phyloP scores from a whole-genome alignment of 2,329 filamentous ascomycete species.

The Hymenoscyphus fructigenus region DNA sequence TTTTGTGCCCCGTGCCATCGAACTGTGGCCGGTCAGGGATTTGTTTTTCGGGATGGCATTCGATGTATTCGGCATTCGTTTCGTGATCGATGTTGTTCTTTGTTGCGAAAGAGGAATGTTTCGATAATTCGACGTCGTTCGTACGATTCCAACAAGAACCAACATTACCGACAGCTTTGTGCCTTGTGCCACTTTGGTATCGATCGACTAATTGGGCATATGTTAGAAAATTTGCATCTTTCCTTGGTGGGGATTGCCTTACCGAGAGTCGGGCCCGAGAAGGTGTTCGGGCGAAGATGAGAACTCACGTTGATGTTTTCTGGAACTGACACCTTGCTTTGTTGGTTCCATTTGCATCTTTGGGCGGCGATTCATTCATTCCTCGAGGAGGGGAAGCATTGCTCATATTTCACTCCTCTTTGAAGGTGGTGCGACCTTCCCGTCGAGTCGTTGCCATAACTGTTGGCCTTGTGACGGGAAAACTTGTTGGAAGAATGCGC shows the following conservation, averaged over 20 bases:
- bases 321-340: not conserved
- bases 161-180: not conserved
- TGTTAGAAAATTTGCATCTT: not conserved
- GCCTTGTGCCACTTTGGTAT: not conserved
- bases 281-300: not conserved
- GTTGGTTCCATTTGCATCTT: slow-evolving; percentile 3
- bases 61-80: not conserved
- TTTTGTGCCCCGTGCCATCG: too few relatives aligned
- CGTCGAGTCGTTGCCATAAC: not conserved
- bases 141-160: not conserved
- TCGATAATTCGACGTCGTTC: not conserved
- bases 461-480: not conserved
- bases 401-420: not conserved
- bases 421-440: not conserved
- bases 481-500: not conserved
- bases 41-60: too few relatives aligned
- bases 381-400: not conserved
- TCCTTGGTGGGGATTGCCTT: not conserved
- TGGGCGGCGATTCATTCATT: not conserved
- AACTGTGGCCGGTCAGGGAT: too few relatives aligned
- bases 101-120: not conserved
- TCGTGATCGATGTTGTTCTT: not conserved
- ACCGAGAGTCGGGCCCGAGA: not conserved
- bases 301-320: not conserved
- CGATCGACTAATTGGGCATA: not conserved